Evolutionary conservation across 202 grass and related monocot genomes (phyloP), one percentile per base, ranked within the genome.

Genomic region (Cymbopogon flexuosus): DNA sequence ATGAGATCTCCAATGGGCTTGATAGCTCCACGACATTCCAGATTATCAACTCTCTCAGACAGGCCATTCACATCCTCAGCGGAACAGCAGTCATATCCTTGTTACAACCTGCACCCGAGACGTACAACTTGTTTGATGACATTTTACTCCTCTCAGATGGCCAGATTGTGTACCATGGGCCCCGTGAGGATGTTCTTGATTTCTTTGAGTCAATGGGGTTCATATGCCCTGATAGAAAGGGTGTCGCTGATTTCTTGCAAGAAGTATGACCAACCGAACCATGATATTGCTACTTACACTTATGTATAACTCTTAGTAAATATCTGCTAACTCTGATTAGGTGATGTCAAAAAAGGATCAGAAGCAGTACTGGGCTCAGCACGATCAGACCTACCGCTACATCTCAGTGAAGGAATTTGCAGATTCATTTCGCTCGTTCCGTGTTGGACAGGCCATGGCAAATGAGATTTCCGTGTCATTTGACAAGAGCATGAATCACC

Each of bases 1-100:
- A 97, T 49, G 95, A 97, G 72, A 97, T 97, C 52, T 98, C 92
- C 8, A 98, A 92, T 7, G 95, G 95, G 2, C 73, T 98, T 0
- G 95, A 98, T 30, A 93, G 88, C 86, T 98, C 92, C 8, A 98
- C 95, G 0, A 93, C 95, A 51, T 98, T 80, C 73, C 95, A 98
- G 70, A 95, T 98, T 68, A 90, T 95, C 22, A 93, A 84, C 46
- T 98, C 86, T 5, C 68, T 98, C 5, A 84, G 81, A 43, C 92
- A 93, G 16, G 74, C 62, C 22, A 86, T 85, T 35, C 85, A 84
- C 63, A 90, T 98, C 66, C 84, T 92, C 3, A 59, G 86, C 5
- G 87, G 87, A 34, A 97, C 92, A 13, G 78, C 84, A 3, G 75
- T 91, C n/a, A 89, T 94, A 31, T 92, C 94, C 35, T 54, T 97